These are phyloP conservation scores for Monilinia aucupariae DNA, from an alignment of 2,329 filamentous ascomycete genomes.

Conservation along the genomic window DNA sequence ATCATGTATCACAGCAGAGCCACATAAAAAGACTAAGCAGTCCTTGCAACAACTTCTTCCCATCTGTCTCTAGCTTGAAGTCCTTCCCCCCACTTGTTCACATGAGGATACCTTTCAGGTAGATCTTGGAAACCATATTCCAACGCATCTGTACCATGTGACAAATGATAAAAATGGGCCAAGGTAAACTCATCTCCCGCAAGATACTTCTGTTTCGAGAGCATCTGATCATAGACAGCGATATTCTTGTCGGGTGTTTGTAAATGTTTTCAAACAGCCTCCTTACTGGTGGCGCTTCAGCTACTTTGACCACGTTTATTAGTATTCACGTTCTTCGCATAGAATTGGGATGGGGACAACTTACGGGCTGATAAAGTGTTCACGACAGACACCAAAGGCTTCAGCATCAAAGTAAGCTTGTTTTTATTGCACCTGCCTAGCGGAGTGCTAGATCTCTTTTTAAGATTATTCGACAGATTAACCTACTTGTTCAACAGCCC, in stretches of 20 bases:
- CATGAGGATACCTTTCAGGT: conserved; percentile 13
- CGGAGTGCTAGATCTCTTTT: not conserved
- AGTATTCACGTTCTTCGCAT: not conserved
- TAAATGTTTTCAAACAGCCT: not conserved
- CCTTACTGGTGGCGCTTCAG: not conserved
- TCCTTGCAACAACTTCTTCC: conserved; percentile 10
- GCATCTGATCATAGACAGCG: conserved; percentile 23
- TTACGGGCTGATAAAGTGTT: conserved; percentile 6
- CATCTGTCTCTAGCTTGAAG: conserved; percentile 17
- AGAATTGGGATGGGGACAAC: not conserved
- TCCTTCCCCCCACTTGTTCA: conserved; percentile 14
- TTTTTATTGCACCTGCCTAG: conserved; percentile 1
- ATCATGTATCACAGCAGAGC: not conserved
- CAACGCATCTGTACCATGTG: conserved; percentile 17
- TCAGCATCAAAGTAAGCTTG: not conserved
- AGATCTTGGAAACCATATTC: conserved; percentile 9
- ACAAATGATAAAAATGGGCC: conserved; percentile 24
- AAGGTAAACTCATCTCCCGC: conserved; percentile 26
- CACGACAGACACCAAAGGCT: not conserved
- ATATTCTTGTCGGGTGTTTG: conserved; percentile 6
- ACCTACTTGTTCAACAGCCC: conserved; percentile 21
- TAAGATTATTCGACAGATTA: too few species aligned
- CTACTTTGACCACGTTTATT: not conserved
- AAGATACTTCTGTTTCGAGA: conserved; percentile 25
- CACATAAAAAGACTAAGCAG: not conserved